Percentiles rank a stretch among this genome's conserved stretches.
Conservation (phyloP, 495 filamentous ascomycete species). For the Podospora bellae-mahoneyi region DNA sequence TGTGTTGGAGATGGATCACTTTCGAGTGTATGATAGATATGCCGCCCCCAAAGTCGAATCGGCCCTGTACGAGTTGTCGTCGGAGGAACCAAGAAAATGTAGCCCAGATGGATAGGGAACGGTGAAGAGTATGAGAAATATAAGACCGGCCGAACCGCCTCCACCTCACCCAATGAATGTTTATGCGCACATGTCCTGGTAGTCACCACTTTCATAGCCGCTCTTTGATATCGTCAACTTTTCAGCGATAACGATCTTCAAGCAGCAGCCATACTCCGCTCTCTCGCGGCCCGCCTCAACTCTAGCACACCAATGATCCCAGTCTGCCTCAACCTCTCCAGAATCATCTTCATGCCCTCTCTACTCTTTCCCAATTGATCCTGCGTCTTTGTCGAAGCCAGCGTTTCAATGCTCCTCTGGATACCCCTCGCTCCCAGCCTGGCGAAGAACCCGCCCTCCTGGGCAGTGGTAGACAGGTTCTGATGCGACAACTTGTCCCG, state of each 20-base stretch:
- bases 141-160: not conserved
- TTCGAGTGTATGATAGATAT: not conserved
- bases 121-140: not conserved
- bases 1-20: not conserved
- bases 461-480: constrained; percentile 21
- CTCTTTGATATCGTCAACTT: not conserved
- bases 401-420: constrained; percentile 83
- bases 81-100: not conserved
- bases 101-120: not conserved
- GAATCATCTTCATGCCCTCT: constrained; percentile 91
- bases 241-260: not conserved
- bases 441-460: constrained; percentile 39
- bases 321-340: constrained; percentile 72
- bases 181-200: not conserved
- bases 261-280: constrained; percentile 28
- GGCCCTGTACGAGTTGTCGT: not conserved
- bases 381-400: constrained; percentile 77
- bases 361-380: constrained; percentile 83
- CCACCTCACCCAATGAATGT: not conserved
- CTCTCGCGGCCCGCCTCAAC: constrained; percentile 58
- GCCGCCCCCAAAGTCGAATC: not conserved
- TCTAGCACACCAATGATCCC: constrained; percentile 86
- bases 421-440: constrained; percentile 75
- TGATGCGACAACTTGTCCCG: constrained; percentile 46
- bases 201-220: not conserved